Evolutionary conservation across 2,329 filamentous ascomycete species (phyloP).

Genomic region (Fusarium verrucosum): DNA sequence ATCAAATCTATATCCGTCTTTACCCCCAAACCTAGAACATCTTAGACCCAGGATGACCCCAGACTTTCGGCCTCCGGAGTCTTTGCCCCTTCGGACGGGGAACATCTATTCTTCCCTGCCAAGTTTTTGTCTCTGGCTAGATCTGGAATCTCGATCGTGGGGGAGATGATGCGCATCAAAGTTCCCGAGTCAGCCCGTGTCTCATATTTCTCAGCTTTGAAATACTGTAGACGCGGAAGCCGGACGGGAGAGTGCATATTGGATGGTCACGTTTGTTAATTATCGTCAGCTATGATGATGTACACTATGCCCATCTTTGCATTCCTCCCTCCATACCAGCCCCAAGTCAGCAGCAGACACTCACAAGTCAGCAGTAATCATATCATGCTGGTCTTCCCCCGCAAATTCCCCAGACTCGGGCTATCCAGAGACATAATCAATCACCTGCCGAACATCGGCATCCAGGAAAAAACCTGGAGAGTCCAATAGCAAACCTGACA

Average conservation of each 20-base stretch:
- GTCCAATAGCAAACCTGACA: constrained; percentile 30
- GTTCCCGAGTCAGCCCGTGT: constrained; percentile 29
- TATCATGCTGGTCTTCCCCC: constrained; percentile 20
- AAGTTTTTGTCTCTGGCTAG: background rate
- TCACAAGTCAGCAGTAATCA: no score
- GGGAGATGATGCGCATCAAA: no score
- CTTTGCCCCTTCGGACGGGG: background rate
- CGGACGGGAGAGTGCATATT: constrained; percentile 16
- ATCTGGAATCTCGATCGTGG: constrained; percentile 36
- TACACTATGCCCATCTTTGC: background rate
- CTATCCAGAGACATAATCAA: background rate
- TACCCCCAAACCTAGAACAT: constrained; percentile 13
- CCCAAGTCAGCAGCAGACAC: no score
- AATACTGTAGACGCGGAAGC: background rate
- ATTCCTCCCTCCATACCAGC: background rate
- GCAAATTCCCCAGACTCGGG: constrained; percentile 37
- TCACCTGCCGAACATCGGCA: constrained; percentile 38
- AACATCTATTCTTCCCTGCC: constrained; percentile 4
- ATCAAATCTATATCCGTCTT: background rate
- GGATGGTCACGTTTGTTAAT: constrained; percentile 8
- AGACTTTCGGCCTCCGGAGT: background rate
- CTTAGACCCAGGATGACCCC: constrained; percentile 6
- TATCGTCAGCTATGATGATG: constrained; percentile 13
- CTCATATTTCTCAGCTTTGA: constrained; percentile 12
- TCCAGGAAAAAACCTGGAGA: constrained; percentile 16